These are phyloP conservation scores for Rhizopus arrhizus DNA, from an alignment of 371 early-diverging fungal species.

Conservation along the genomic window DNA sequence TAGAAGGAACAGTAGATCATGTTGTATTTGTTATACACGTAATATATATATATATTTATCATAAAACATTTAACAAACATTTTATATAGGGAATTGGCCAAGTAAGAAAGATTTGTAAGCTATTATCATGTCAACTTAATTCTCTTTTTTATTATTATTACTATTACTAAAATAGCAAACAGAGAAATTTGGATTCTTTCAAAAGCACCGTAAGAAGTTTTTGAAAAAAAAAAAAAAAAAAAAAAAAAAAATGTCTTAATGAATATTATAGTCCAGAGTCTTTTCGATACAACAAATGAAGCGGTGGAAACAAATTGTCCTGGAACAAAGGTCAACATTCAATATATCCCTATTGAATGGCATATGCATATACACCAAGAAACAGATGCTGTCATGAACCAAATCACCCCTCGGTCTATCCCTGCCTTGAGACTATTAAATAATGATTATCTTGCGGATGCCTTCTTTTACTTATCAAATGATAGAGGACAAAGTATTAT, in stretches of 20 bases:
- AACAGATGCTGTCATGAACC: conserved; percentile 38
- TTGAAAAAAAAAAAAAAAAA: background rate
- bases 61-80: background rate
- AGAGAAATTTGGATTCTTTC: conserved; percentile 59
- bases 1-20: conserved; percentile 41
- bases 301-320: conserved; percentile 52
- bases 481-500: conserved; percentile 28
- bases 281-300: conserved; percentile 54
- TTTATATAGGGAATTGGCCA: conserved; percentile 64
- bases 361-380: conserved; percentile 56
- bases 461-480: conserved; percentile 31
- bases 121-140: background rate
- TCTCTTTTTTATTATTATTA: too few relatives aligned
- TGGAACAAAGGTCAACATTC: conserved; percentile 38
- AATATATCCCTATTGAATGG: conserved; percentile 59
- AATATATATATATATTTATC: conserved; percentile 22
- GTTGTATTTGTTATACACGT: conserved; percentile 64
- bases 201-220: conserved; percentile 43
- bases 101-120: conserved; percentile 22
- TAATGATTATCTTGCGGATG: conserved; percentile 71
- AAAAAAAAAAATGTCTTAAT: conserved; percentile 10
- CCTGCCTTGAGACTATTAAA: conserved; percentile 60
- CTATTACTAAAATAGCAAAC: conserved; percentile 42
- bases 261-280: conserved; percentile 40
- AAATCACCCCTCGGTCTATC: conserved; percentile 64